Evolutionary conservation across 495 filamentous ascomycete species (phyloP).

Genomic region (Neurospora sp.): DNA sequence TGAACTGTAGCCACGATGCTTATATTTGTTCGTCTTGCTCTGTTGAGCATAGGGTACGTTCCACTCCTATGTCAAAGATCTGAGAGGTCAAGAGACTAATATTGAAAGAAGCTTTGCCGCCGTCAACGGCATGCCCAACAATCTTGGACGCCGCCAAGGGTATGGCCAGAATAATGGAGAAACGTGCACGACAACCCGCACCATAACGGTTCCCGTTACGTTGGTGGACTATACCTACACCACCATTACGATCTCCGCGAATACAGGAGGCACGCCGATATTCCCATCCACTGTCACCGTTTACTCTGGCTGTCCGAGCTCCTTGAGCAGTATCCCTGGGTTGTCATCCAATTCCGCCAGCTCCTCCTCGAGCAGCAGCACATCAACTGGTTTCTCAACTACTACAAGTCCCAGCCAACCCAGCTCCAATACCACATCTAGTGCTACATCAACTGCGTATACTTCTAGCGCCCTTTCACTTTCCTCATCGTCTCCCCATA

Average conservation of each 20-base stretch:
- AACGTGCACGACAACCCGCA: neutral
- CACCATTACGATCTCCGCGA: neutral
- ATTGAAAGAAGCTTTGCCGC: neutral
- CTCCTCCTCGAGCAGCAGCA: neutral
- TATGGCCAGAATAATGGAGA: neutral
- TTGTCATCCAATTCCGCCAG: neutral
- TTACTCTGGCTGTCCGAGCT: neutral
- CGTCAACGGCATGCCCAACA: neutral
- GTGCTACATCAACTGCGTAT: neutral
- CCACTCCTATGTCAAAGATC: neutral
- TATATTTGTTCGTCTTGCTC: neutral
- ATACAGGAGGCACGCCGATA: neutral
- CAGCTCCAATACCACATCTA: neutral
- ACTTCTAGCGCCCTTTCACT: neutral
- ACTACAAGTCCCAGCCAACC: neutral
- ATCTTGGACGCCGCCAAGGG: neutral
- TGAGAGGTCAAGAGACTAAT: neutral
- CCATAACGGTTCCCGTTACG: neutral
- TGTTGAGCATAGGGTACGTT: neutral
- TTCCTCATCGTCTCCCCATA: neutral
- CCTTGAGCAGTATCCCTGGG: neutral
- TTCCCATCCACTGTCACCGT: neutral
- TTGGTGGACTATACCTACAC: neutral
- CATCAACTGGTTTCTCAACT: neutral
- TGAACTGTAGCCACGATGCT: neutral